phyloP scores from a whole-genome alignment of 1,284 basidiomycete genomes.

The Ceraceosorus bombacis region DNA sequence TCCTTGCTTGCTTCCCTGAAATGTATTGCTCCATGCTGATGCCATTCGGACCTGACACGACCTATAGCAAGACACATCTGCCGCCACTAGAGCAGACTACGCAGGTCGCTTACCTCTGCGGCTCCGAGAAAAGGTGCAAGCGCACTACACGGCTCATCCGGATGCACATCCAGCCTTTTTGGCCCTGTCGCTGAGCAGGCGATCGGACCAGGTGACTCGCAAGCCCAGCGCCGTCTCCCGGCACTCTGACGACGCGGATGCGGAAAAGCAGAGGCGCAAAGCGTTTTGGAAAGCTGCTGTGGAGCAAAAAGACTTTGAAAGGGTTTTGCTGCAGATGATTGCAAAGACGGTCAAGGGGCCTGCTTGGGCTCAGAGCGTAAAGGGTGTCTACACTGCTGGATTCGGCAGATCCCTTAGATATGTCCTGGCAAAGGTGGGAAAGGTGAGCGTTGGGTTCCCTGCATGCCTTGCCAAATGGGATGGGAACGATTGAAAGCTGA shows the following conservation, averaged over 20 bases:
- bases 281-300: conserved; percentile 19
- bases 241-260: not conserved
- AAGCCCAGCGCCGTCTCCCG: conserved; percentile 3
- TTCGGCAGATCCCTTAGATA: conserved; percentile 36
- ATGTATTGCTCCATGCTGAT: not conserved
- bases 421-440: conserved; percentile 40
- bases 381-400: conserved; percentile 46
- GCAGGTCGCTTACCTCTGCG: conserved; percentile 29
- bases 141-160: conserved; percentile 25
- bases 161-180: conserved; percentile 32
- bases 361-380: conserved; percentile 40
- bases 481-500: no score
- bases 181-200: conserved; percentile 29
- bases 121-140: conserved; percentile 31
- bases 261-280: conserved; percentile 2
- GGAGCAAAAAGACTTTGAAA: conserved; percentile 20
- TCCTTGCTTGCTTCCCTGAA: not conserved
- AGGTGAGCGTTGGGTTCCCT: conserved; percentile 22
- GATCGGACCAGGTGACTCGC: conserved; percentile 8
- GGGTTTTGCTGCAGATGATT: conserved; percentile 31
- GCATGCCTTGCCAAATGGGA: no score
- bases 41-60: not conserved
- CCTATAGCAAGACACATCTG: conserved; percentile 27
- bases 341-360: conserved; percentile 34
- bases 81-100: conserved; percentile 21